These are phyloP conservation scores for Sphaerosporella brunnea DNA, from an alignment of 495 filamentous ascomycete genomes.

Conservation along the genomic window DNA sequence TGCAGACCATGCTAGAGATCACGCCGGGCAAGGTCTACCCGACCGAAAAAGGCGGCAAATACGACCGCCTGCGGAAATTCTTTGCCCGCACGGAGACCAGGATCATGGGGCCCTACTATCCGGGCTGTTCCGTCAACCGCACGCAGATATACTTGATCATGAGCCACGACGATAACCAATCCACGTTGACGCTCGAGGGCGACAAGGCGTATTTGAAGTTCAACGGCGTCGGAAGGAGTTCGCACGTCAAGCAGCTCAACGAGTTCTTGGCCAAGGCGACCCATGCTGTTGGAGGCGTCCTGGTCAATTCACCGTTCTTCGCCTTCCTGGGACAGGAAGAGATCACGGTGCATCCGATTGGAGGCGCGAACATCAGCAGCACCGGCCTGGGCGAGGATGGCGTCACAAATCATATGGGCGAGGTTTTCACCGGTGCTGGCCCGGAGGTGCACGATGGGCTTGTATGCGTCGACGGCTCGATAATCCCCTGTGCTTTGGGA, in stretches of 20 bases:
- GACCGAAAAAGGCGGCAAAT: constrained; percentile 24
- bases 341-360: constrained; percentile 52
- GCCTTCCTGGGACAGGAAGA: constrained; percentile 36
- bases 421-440: constrained; percentile 39
- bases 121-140: constrained; percentile 36
- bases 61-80: constrained; percentile 29
- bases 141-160: constrained; percentile 55
- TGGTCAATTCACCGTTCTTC: constrained; percentile 40
- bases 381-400: constrained; percentile 40
- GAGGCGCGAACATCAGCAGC: constrained; percentile 44
- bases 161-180: constrained; percentile 52
- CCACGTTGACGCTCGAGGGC: constrained; percentile 38
- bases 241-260: constrained; percentile 38
- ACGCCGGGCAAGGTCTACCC: constrained; percentile 37
- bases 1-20: constrained; percentile 40
- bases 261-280: constrained; percentile 36
- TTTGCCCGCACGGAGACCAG: constrained; percentile 32
- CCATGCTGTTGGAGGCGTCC: constrained; percentile 38
- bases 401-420: constrained; percentile 45
- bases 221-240: constrained; percentile 36
- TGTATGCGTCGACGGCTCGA: constrained; percentile 44
- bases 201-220: constrained; percentile 44
- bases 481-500: constrained; percentile 46
- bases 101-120: constrained; percentile 41
- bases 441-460: constrained; percentile 38